A percentile compares a stretch with the other conserved stretches of the same genome.
Evolutionary conservation across 768 basidiomycete genomes (phyloP).

Genomic region (Paxillus involutus): DNA sequence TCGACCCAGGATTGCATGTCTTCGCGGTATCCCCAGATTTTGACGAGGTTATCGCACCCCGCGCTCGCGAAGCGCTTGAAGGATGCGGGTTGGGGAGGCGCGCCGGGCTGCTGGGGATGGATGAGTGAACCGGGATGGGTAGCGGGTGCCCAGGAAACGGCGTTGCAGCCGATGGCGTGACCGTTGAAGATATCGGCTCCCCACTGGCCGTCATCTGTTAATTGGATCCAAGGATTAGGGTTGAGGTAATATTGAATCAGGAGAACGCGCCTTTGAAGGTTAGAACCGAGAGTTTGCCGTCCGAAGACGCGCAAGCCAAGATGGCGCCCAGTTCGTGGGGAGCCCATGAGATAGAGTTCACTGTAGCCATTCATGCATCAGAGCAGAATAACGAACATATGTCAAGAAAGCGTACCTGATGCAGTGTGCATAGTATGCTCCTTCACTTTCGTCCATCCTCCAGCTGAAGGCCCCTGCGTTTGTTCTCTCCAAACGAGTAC

Average conservation of each 20-base stretch:
- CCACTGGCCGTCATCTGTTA: conserved; percentile 92
- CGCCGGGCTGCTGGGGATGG: conserved; percentile 54
- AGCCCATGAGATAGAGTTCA: conserved; percentile 99
- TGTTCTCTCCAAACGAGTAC: conserved; percentile 99
- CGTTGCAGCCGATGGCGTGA: conserved; percentile 95
- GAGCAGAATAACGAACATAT: not conserved
- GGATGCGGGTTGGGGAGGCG: conserved; percentile 41
- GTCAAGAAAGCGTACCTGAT: conserved; percentile 61
- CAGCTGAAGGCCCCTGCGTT: conserved; percentile 43
- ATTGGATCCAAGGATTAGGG: not conserved
- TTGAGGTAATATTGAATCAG: not conserved
- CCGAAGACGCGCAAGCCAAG: conserved; percentile 94
- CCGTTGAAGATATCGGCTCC: conserved; percentile 93
- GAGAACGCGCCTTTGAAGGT: conserved; percentile 87
- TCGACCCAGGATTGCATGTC: conserved; percentile 87
- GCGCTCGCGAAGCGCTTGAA: conserved; percentile 94
- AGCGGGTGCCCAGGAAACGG: conserved; percentile 97
- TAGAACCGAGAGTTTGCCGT: conserved; percentile 94
- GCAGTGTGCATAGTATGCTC: conserved; percentile 94
- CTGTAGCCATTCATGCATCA: conserved; percentile 37
- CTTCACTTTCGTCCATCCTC: conserved; percentile 91
- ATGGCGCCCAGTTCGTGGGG: conserved; percentile 97
- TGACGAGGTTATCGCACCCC: conserved; percentile 94
- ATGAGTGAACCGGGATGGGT: conserved; percentile 84
- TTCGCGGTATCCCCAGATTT: conserved; percentile 90